phyloP scores from a whole-genome alignment of 768 basidiomycete species.

The Russula emetica region DNA sequence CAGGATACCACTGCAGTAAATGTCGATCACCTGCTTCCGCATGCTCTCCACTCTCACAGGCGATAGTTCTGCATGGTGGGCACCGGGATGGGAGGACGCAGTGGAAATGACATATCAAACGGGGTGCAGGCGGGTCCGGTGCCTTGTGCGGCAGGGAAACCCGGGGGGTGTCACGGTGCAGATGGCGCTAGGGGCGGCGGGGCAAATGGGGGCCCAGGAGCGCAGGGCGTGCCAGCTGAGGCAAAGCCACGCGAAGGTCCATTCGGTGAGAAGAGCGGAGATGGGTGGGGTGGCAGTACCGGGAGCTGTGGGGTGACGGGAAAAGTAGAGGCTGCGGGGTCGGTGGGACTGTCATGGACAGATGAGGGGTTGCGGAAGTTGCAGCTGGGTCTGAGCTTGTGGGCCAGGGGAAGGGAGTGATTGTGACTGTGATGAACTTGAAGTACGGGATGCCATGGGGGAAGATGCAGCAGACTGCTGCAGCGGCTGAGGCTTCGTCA shows the following conservation, averaged over 20 bases:
- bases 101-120: slow-evolving; percentile 50
- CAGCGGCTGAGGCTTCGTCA: slow-evolving; percentile 42
- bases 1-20: too few relatives aligned
- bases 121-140: slow-evolving; percentile 31
- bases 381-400: slow-evolving; percentile 31
- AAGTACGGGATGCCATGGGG: slow-evolving; percentile 34
- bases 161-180: slow-evolving; percentile 49
- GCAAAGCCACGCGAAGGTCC: slow-evolving; percentile 43
- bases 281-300: slow-evolving; percentile 16
- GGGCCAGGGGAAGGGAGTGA: slow-evolving; percentile 34
- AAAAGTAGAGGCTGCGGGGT: slow-evolving; percentile 44
- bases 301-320: slow-evolving; percentile 39
- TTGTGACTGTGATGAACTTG: slow-evolving; percentile 39
- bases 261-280: slow-evolving; percentile 42
- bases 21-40: too few relatives aligned
- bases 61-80: too few relatives aligned
- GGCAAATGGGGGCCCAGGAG: slow-evolving; percentile 42
- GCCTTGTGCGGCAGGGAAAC: slow-evolving; percentile 42
- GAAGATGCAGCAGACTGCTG: slow-evolving; percentile 27
- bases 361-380: slow-evolving; percentile 37
- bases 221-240: slow-evolving; percentile 46
- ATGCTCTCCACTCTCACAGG: too few relatives aligned
- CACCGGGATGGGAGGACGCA: slow-evolving; percentile 42
- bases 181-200: slow-evolving; percentile 51
- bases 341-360: slow-evolving; percentile 48